A percentile compares a stretch with the other conserved stretches of the same genome.
These are phyloP conservation scores for Umbellularia californica DNA, from an alignment of 164 flowering plant species.

Conservation along the genomic window DNA sequence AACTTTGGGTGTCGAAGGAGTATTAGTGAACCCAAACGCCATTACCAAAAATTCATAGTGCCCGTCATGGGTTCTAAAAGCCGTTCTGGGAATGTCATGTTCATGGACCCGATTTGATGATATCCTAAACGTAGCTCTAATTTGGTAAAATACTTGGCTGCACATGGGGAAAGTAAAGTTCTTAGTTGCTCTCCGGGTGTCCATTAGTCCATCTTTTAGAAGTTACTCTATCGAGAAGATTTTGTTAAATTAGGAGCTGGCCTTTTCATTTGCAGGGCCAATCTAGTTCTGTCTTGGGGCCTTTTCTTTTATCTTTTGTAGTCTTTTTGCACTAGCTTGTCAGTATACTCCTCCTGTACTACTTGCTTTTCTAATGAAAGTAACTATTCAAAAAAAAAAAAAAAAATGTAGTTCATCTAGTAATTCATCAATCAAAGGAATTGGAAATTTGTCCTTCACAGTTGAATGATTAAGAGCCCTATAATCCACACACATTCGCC, in stretches of 20 bases:
- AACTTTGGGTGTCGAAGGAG: neutral
- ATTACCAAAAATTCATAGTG: conserved; percentile 3
- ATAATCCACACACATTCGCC: conserved; percentile 5
- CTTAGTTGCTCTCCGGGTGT: too few relatives aligned
- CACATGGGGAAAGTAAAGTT: neutral
- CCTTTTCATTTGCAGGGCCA: too few relatives aligned
- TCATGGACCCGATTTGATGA: neutral
- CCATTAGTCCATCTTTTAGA: too few relatives aligned
- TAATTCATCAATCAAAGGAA: neutral
- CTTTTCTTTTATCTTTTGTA: too few relatives aligned
- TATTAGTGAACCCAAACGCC: neutral
- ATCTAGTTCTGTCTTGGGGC: too few relatives aligned
- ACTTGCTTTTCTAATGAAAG: too few relatives aligned
- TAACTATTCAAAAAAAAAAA: too few relatives aligned
- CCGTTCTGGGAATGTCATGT: neutral
- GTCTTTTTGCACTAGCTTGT: too few relatives aligned
- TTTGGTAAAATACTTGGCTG: neutral
- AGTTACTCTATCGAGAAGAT: too few relatives aligned
- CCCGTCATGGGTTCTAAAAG: neutral
- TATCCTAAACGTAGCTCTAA: neutral
- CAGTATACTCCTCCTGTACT: too few relatives aligned
- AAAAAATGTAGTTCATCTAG: neutral
- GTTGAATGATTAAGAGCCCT: neutral
- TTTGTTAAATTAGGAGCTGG: too few relatives aligned
- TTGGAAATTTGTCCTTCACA: too few relatives aligned